These are phyloP conservation scores for Coniochaeta hoffmannii DNA, from an alignment of 2,329 filamentous ascomycete species.

Conservation along the genomic window DNA sequence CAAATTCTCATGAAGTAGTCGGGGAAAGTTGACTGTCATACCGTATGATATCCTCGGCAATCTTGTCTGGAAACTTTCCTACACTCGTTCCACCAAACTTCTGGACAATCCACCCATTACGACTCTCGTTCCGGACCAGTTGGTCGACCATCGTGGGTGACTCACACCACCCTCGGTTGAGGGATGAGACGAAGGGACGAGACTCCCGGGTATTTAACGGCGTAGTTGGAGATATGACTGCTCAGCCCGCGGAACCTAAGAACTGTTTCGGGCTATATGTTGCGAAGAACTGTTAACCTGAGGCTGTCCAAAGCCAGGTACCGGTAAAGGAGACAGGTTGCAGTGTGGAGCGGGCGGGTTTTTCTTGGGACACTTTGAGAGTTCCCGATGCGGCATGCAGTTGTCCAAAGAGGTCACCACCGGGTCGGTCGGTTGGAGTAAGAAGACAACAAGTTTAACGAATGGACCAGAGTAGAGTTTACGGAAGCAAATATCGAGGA, in stretches of 20 bases:
- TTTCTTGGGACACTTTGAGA: background rate
- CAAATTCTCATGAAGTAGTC: background rate
- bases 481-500: background rate
- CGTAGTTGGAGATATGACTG: background rate
- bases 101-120: slow-evolving; percentile 72
- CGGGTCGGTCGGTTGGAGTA: background rate
- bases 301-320: background rate
- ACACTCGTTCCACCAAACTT: slow-evolving; percentile 96
- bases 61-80: slow-evolving; percentile 81
- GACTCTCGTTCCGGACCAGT: slow-evolving; percentile 18
- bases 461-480: background rate
- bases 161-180: background rate
- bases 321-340: background rate
- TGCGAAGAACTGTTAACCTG: background rate
- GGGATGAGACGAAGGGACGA: background rate
- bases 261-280: background rate
- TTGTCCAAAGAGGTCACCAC: background rate
- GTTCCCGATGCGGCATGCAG: background rate
- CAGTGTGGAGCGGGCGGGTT: background rate
- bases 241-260: background rate
- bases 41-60: slow-evolving; percentile 64
- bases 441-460: background rate
- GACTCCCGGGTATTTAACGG: background rate
- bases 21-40: slow-evolving; percentile 19
- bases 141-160: slow-evolving; percentile 14